Conservation (phyloP, 371 early-diverging fungal genomes). For the Mucor mucedo region DNA sequence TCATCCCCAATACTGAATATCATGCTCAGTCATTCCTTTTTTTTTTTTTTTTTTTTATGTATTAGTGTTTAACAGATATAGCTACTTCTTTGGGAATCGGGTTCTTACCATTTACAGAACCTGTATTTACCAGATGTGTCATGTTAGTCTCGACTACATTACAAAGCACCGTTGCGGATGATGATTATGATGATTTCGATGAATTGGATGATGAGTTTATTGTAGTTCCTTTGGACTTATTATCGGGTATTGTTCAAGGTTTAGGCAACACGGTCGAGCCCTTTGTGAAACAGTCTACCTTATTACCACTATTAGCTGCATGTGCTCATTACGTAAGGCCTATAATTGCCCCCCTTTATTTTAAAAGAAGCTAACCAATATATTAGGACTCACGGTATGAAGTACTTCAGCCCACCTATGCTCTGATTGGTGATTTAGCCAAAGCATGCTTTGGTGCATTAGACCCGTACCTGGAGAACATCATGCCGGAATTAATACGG, state of each 20-base stretch:
- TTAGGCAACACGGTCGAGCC: conserved; percentile 71
- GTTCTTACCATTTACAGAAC: conserved; percentile 79
- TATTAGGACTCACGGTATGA: conserved; percentile 74
- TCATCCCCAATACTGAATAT: no score
- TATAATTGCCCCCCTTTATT: not conserved
- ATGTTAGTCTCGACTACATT: conserved; percentile 76
- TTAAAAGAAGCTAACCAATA: not conserved
- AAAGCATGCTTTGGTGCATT: conserved; percentile 80
- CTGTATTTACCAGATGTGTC: conserved; percentile 87
- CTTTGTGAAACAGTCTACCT: conserved; percentile 68
- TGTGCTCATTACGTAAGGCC: conserved; percentile 74
- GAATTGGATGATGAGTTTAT: conserved; percentile 86
- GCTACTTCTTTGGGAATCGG: conserved; percentile 85
- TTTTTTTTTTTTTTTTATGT: not conserved
- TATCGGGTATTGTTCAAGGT: conserved; percentile 91
- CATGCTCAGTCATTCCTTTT: not conserved
- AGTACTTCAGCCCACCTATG: conserved; percentile 92
- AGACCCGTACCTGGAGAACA: conserved; percentile 68
- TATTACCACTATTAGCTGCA: conserved; percentile 73
- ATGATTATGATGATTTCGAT: conserved; percentile 56
- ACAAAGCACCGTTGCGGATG: conserved; percentile 33
- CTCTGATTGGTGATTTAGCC: conserved; percentile 93
- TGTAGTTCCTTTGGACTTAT: conserved; percentile 89
- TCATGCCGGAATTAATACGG: conserved; percentile 78
- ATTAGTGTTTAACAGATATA: conserved; percentile 84